Conservation (phyloP, 2,329 filamentous ascomycete species). For the Diplodia seriata region DNA sequence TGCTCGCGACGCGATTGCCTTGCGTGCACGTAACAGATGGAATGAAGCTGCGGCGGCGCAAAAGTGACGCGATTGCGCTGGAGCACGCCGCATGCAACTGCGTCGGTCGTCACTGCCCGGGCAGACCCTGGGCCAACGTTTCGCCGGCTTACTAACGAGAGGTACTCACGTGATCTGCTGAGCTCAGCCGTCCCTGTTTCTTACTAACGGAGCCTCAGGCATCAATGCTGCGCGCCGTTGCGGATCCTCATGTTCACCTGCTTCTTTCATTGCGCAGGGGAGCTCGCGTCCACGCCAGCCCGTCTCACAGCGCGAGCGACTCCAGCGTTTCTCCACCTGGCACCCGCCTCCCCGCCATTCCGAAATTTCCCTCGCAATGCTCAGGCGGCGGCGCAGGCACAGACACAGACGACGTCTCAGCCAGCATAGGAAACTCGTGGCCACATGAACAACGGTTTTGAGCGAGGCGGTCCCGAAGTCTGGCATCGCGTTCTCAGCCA, state of each 20-base stretch:
- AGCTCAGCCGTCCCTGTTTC: not conserved
- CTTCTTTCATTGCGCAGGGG: constrained; percentile 3
- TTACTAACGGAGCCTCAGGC: constrained; percentile 15
- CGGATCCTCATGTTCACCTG: constrained; percentile 22
- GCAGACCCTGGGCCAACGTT: constrained; percentile 21
- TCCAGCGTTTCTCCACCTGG: constrained; percentile 9
- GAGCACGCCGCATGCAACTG: constrained; percentile 8
- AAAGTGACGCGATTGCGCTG: constrained; percentile 18
- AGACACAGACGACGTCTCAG: not conserved
- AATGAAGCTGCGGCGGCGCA: constrained; percentile 1
- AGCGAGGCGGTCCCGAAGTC: not conserved
- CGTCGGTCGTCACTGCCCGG: constrained; percentile 17
- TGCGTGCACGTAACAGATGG: not conserved
- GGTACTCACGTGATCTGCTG: not conserved
- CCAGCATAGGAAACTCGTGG: constrained; percentile 11
- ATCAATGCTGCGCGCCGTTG: constrained; percentile 4
- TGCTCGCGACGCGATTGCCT: constrained; percentile 12
- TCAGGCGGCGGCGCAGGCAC: not conserved
- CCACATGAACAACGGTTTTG: constrained; percentile 1
- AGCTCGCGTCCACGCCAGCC: constrained; percentile 11
- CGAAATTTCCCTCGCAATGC: not conserved
- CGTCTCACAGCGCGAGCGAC: constrained; percentile 9
- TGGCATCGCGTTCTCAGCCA: not conserved
- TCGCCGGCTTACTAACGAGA: constrained; percentile 4
- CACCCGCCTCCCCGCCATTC: constrained; percentile 11